Conservation (phyloP, 2,329 filamentous ascomycete genomes). For the Hypoxylon sp. region DNA sequence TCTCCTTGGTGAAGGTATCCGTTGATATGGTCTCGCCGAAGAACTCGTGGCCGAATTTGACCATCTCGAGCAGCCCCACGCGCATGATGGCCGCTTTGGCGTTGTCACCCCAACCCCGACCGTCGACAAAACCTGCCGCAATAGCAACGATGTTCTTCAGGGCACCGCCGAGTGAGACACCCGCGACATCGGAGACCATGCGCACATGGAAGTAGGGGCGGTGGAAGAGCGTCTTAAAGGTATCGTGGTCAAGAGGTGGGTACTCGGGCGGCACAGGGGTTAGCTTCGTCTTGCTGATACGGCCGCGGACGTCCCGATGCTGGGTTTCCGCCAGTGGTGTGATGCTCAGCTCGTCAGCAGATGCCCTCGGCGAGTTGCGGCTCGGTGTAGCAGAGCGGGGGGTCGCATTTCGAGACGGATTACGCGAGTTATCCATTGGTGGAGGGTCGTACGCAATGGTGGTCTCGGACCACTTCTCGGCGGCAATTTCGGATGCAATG, state of each 20-base stretch:
- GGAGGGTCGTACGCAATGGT: constrained; percentile 97
- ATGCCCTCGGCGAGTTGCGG: constrained; percentile 63
- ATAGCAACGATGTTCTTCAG: constrained; percentile 98
- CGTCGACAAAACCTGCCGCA: constrained; percentile 94
- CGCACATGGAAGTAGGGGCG: constrained; percentile 98
- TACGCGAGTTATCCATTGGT: constrained; percentile 82
- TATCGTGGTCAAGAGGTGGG: constrained; percentile 86
- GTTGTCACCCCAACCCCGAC: constrained; percentile 97
- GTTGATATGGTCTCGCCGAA: constrained; percentile 86
- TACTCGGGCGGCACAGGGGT: constrained; percentile 85
- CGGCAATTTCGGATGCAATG: constrained; percentile 93
- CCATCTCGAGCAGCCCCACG: constrained; percentile 95
- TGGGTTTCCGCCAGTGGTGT: constrained; percentile 68
- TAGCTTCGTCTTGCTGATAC: constrained; percentile 77
- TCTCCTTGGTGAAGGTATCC: constrained; percentile 96
- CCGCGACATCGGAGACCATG: constrained; percentile 94
- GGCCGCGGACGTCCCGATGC: constrained; percentile 79
- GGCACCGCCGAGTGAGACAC: constrained; percentile 93
- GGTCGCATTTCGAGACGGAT: constrained; percentile 71
- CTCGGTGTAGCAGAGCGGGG: constrained; percentile 64
- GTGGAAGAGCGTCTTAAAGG: constrained; percentile 90
- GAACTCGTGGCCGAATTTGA: constrained; percentile 94
- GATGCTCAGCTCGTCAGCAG: constrained; percentile 66
- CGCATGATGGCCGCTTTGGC: constrained; percentile 99
- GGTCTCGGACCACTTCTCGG: constrained; percentile 97